Conservation (phyloP, 345 rosid species). For the Populus tremula region DNA sequence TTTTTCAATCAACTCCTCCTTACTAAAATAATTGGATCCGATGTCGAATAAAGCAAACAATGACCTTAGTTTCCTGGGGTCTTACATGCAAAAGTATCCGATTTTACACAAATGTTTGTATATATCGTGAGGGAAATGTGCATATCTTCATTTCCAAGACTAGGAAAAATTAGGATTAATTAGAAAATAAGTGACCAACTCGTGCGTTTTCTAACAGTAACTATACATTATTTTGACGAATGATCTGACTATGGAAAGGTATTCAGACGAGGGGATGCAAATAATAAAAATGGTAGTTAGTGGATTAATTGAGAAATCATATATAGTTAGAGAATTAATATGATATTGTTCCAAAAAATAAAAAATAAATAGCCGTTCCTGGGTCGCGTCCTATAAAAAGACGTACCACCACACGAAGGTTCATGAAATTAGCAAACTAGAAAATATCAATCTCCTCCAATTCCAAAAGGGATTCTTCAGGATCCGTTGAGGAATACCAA, state of each 20-base stretch:
- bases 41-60: too few relatives aligned
- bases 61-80: too few relatives aligned
- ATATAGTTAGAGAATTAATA: not conserved
- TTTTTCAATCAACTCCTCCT: not conserved
- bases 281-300: not conserved
- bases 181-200: too few relatives aligned
- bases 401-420: not conserved
- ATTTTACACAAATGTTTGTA: too few relatives aligned
- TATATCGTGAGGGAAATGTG: too few relatives aligned
- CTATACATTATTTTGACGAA: not conserved
- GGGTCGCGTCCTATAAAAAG: slow-evolving; percentile 42
- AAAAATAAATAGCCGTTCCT: slow-evolving; percentile 45
- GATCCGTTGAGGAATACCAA: not conserved
- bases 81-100: too few relatives aligned
- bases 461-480: not conserved
- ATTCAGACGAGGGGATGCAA: not conserved
- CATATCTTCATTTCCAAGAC: not conserved
- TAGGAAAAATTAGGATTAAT: too few relatives aligned
- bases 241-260: not conserved
- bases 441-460: not conserved
- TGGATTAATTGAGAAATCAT: not conserved
- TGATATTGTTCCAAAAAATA: not conserved
- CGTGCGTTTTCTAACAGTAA: not conserved
- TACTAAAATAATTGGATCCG: not conserved
- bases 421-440: not conserved